Conservation (phyloP, 257 asterid genomes). For the Lavandula angustifolia region DNA sequence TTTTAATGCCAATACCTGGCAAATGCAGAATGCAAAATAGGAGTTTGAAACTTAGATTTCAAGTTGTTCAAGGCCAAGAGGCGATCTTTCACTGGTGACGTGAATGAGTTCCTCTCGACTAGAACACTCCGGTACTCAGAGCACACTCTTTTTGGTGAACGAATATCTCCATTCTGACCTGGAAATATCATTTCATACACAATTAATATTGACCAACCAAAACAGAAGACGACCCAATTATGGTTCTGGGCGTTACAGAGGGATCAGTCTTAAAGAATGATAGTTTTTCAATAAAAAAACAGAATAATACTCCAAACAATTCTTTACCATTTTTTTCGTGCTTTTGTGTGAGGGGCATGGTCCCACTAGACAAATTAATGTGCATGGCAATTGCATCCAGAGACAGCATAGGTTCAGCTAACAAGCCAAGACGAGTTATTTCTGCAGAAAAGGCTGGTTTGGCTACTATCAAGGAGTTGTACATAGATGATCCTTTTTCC, state of each 20-base stretch:
- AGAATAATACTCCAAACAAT: slow-evolving; percentile 11
- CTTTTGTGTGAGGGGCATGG: slow-evolving; percentile 53
- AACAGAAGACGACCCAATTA: slow-evolving; percentile 22
- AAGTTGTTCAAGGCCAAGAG: slow-evolving; percentile 67
- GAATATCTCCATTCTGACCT: slow-evolving; percentile 83
- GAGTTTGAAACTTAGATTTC: slow-evolving; percentile 74
- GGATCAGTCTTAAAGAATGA: neutral
- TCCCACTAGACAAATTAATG: slow-evolving; percentile 58
- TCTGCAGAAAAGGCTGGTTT: slow-evolving; percentile 80
- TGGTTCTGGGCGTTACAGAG: neutral
- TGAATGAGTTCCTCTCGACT: slow-evolving; percentile 91
- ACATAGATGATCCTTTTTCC: slow-evolving; percentile 99
- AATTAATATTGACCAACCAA: slow-evolving; percentile 25
- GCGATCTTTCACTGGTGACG: slow-evolving; percentile 97
- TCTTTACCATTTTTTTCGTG: slow-evolving; percentile 63
- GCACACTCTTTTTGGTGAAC: slow-evolving; percentile 84
- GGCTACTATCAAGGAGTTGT: slow-evolving; percentile 89
- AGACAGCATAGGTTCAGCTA: slow-evolving; percentile 98
- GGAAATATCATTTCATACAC: slow-evolving; percentile 36
- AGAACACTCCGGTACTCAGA: slow-evolving; percentile 78
- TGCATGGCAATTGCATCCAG: slow-evolving; percentile 93
- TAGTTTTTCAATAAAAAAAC: slow-evolving; percentile 11
- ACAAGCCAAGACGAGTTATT: slow-evolving; percentile 79
- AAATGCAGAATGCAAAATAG: slow-evolving; percentile 90
- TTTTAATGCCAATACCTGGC: slow-evolving; percentile 60